These are phyloP conservation scores for Lasiosphaeria hispida DNA, from an alignment of 495 filamentous ascomycete genomes.

Conservation along the genomic window DNA sequence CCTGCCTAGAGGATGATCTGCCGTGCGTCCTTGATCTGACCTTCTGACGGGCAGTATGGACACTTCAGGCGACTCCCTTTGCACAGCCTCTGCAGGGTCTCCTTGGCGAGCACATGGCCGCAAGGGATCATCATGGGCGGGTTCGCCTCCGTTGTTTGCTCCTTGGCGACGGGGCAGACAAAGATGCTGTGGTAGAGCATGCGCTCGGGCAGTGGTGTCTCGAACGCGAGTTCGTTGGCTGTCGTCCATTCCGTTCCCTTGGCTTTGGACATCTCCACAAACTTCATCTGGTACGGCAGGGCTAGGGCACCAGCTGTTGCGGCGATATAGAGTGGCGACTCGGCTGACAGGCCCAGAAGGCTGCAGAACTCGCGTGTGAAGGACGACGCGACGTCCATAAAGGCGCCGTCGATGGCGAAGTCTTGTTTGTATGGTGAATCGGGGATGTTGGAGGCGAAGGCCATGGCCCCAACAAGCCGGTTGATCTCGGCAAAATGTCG, in stretches of 20 bases:
- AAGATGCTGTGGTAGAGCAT: slow-evolving; percentile 97
- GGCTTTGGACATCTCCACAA: slow-evolving; percentile 75
- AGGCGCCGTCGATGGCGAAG: slow-evolving; percentile 71
- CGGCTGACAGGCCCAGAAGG: slow-evolving; percentile 80
- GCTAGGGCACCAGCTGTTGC: slow-evolving; percentile 90
- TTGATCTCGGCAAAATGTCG: slow-evolving; percentile 74
- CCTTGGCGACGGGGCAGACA: slow-evolving; percentile 94
- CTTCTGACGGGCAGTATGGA: slow-evolving; percentile 92
- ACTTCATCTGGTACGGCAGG: slow-evolving; percentile 78
- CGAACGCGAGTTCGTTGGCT: slow-evolving; percentile 84
- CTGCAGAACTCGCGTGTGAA: slow-evolving; percentile 96
- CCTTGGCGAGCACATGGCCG: slow-evolving; percentile 87
- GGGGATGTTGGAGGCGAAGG: slow-evolving; percentile 65
- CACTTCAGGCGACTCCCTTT: slow-evolving; percentile 88
- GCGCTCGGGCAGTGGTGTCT: slow-evolving; percentile 79
- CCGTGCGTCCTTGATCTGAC: slow-evolving; percentile 68
- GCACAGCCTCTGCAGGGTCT: slow-evolving; percentile 71
- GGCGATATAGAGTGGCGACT: slow-evolving; percentile 87
- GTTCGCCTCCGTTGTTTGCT: slow-evolving; percentile 89
- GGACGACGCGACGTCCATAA: slow-evolving; percentile 73
- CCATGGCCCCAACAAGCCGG: slow-evolving; percentile 72
- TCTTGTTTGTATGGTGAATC: slow-evolving; percentile 70
- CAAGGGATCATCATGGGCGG: slow-evolving; percentile 98
- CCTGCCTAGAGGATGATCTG: slow-evolving; percentile 63
- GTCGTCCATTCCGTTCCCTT: slow-evolving; percentile 95